Evolutionary conservation across 345 rosid genomes (phyloP).

Genomic region (Balakata baccata): DNA sequence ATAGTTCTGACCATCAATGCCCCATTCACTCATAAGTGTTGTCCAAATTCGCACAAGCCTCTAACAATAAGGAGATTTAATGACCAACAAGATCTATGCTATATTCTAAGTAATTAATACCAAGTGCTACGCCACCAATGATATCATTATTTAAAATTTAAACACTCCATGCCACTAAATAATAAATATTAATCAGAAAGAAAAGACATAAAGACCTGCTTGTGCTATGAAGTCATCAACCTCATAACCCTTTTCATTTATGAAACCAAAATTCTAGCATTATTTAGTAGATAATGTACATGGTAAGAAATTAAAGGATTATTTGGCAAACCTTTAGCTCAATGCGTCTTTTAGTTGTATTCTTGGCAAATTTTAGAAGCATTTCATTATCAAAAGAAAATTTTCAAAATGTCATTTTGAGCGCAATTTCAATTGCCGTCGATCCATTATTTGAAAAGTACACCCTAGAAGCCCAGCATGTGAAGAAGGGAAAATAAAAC

Average conservation of each 20-base stretch:
- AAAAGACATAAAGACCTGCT: background rate
- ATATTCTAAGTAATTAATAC: background rate
- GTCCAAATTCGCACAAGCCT: background rate
- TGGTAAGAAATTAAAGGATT: background rate
- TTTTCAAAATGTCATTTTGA: constrained; percentile 95
- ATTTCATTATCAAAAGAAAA: constrained; percentile 59
- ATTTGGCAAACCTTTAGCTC: constrained; percentile 53
- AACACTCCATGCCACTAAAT: background rate
- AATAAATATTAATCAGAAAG: background rate
- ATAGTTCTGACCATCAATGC: background rate
- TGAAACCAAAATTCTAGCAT: background rate
- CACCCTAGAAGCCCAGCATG: constrained; percentile 94
- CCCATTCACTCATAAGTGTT: background rate
- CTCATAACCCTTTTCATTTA: background rate
- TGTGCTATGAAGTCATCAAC: constrained; percentile 2
- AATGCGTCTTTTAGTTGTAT: constrained; percentile 32
- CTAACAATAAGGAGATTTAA: background rate
- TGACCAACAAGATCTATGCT: background rate
- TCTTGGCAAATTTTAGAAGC: constrained; percentile 26
- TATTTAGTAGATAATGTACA: background rate
- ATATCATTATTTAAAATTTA: background rate
- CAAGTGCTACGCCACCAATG: background rate
- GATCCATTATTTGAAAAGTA: constrained; percentile 95
- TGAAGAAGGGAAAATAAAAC: constrained; percentile 20
- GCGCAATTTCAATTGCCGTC: constrained; percentile 87